Percentiles rank a stretch among this genome's conserved stretches.
phyloP scores from a whole-genome alignment of 805 yeast genomes.

The Grigorovia humatica region DNA sequence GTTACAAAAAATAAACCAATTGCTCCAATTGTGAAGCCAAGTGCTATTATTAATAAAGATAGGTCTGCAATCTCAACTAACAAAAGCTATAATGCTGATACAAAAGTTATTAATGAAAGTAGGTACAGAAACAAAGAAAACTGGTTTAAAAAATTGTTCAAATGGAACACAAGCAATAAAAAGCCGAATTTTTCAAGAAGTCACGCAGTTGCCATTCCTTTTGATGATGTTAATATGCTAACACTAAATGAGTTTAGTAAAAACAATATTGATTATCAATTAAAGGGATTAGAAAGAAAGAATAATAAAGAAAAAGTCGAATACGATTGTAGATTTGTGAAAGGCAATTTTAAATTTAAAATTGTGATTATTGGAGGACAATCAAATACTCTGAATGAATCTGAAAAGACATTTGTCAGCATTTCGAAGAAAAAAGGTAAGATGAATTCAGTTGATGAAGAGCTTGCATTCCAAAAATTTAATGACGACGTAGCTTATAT shows the following conservation, averaged over 20 bases:
- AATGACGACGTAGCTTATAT: slow-evolving; percentile 16
- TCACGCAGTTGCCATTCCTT: slow-evolving; percentile 18
- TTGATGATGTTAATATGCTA: slow-evolving; percentile 23
- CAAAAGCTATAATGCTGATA: not conserved
- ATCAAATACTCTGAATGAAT: not conserved
- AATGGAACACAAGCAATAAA: slow-evolving; percentile 2
- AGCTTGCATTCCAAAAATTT: slow-evolving; percentile 14
- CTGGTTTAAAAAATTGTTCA: slow-evolving; percentile 23
- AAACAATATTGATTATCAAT: slow-evolving; percentile 18
- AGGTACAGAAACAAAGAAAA: slow-evolving; percentile 4
- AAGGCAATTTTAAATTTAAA: slow-evolving; percentile 21
- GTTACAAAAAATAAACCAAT: not conserved
- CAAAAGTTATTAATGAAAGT: not conserved
- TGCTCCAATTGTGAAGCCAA: not conserved
- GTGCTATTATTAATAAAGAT: not conserved
- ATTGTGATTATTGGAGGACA: slow-evolving; percentile 13
- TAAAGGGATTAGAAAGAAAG: slow-evolving; percentile 15
- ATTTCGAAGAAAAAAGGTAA: slow-evolving; percentile 18
- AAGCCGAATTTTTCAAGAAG: slow-evolving; percentile 8
- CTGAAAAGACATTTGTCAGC: slow-evolving; percentile 6
- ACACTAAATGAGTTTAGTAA: slow-evolving; percentile 21
- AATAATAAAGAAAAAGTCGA: slow-evolving; percentile 15
- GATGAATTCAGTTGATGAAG: slow-evolving; percentile 3
- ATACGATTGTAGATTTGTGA: slow-evolving; percentile 22
- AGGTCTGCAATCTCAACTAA: too few relatives aligned